Conservation (phyloP, 805 yeast genomes). For the Cyberlindnera americana region DNA sequence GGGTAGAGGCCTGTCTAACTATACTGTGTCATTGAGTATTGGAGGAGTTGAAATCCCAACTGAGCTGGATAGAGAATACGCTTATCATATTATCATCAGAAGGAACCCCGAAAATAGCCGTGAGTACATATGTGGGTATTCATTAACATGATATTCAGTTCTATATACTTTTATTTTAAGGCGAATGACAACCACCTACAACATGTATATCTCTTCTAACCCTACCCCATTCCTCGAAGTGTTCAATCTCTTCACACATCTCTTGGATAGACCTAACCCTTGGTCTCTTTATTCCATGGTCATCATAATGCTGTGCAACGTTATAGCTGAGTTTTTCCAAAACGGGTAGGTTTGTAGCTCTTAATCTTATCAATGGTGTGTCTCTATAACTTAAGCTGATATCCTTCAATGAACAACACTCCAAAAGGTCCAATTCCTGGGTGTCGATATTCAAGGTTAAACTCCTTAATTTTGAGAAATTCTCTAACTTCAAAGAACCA, state of each 20-base stretch:
- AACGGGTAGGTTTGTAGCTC: constrained; percentile 3
- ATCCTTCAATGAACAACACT: constrained; percentile 1
- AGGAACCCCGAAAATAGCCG: too few species aligned
- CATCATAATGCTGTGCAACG: constrained; percentile 1
- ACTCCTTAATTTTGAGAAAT: constrained; percentile 1
- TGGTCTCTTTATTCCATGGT: neutral
- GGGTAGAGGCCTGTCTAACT: too few species aligned
- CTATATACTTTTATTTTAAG: too few species aligned
- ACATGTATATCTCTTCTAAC: constrained; percentile 5
- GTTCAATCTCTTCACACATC: constrained; percentile 10
- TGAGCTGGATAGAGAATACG: too few species aligned
- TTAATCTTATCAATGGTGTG: constrained; percentile 3
- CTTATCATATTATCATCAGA: too few species aligned
- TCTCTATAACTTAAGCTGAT: constrained; percentile 5
- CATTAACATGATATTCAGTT: too few species aligned
- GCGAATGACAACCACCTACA: constrained; percentile 1
- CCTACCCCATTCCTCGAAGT: constrained; percentile 9
- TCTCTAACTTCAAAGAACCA: constrained; percentile 3
- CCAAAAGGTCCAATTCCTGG: constrained; percentile 1
- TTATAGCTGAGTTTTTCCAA: constrained; percentile 7
- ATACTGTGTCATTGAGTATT: too few species aligned
- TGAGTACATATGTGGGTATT: too few species aligned
- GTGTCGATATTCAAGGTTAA: constrained; percentile 4
- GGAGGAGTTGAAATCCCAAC: too few species aligned
- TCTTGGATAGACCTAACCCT: constrained; percentile 6